phyloP scores from a whole-genome alignment of 2,329 filamentous ascomycete species.

The Arachnopeziza araneosa region DNA sequence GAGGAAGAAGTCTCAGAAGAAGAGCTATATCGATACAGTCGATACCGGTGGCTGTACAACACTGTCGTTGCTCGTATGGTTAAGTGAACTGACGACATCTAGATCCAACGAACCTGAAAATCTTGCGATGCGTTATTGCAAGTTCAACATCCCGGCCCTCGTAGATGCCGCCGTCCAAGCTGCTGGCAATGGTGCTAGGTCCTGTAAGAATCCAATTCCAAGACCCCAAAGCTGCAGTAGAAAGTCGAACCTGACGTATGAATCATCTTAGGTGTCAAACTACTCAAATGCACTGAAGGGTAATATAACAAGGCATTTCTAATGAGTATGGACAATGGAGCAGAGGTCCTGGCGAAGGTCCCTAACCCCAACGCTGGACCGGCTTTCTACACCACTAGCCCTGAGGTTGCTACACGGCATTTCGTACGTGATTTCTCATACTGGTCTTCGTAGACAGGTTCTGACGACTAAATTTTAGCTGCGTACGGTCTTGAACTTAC shows the following conservation, averaged over 20 bases:
- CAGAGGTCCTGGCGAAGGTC: conserved; percentile 17
- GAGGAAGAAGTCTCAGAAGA: conserved; percentile 16
- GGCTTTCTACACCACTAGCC: conserved; percentile 19
- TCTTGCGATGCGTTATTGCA: conserved; percentile 25
- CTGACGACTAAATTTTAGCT: conserved; percentile 11
- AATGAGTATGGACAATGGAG: conserved; percentile 20
- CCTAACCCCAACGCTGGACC: conserved; percentile 19
- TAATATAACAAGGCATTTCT: conserved; percentile 20
- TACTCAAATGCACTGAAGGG: conserved; percentile 18
- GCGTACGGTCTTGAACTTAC: conserved; percentile 13
- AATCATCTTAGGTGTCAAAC: conserved; percentile 13
- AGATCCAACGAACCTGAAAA: conserved; percentile 25
- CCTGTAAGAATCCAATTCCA: conserved; percentile 11
- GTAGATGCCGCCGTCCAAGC: conserved; percentile 16
- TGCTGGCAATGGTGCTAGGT: conserved; percentile 10
- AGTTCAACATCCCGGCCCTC: conserved; percentile 25
- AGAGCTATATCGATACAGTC: conserved; percentile 26
- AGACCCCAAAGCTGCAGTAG: background rate
- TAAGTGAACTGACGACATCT: conserved; percentile 9
- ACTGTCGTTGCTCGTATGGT: background rate
- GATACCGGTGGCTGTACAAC: conserved; percentile 27
- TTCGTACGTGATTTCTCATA: conserved; percentile 9
- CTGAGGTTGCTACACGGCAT: conserved; percentile 18
- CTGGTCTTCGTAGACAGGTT: background rate
- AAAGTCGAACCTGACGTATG: conserved; percentile 2